Conservation (phyloP, 345 rosid genomes). For the Lepidium aucheri region DNA sequence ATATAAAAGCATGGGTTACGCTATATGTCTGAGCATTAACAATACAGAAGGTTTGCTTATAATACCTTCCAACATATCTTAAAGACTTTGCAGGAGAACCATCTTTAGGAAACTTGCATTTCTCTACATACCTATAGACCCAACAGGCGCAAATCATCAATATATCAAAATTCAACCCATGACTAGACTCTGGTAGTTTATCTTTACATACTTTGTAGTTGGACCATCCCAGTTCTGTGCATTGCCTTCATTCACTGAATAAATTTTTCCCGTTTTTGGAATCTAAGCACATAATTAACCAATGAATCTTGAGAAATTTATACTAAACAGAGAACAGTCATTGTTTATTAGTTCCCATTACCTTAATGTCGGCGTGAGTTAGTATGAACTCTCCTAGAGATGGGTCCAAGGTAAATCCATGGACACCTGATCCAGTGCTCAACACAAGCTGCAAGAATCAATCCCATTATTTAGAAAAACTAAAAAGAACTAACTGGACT, state of each 20-base stretch:
- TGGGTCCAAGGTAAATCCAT: conserved; percentile 98
- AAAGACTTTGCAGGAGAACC: conserved; percentile 84
- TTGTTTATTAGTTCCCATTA: conserved; percentile 8
- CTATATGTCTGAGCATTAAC: background rate
- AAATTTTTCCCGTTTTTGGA: conserved; percentile 89
- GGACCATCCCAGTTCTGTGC: conserved; percentile 95
- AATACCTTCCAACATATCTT: conserved; percentile 92
- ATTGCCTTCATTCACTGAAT: conserved; percentile 98
- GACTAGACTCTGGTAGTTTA: background rate
- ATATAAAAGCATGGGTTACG: background rate
- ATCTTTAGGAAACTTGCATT: conserved; percentile 89
- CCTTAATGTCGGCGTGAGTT: conserved; percentile 94
- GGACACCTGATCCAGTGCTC: conserved; percentile 82
- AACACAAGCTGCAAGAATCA: conserved; percentile 64
- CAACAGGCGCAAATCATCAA: background rate
- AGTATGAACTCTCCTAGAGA: conserved; percentile 97
- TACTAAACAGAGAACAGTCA: background rate
- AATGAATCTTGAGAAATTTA: background rate
- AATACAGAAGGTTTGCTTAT: background rate
- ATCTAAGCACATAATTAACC: conserved; percentile 39
- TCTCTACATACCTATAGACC: conserved; percentile 67
- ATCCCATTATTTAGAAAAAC: background rate
- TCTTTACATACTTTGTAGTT: conserved; percentile 60
- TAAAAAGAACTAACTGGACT: background rate
- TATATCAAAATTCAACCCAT: background rate